These are phyloP conservation scores for Herpetomonas samuelpessoai DNA, from an alignment of 208 protist species.

Conservation along the genomic window DNA sequence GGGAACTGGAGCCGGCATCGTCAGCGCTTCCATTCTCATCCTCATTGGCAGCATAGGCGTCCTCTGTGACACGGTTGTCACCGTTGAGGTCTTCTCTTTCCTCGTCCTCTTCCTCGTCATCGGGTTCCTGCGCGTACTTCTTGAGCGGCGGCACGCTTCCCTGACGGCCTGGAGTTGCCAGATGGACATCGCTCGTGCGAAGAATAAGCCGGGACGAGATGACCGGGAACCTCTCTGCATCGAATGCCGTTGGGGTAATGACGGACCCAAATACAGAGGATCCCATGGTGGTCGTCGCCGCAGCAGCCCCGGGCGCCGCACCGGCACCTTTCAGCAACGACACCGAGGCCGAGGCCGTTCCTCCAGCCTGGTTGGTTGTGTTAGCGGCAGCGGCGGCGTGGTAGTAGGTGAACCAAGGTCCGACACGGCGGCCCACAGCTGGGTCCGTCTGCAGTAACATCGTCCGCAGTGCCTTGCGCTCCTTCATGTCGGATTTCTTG, in stretches of 20 bases:
- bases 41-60: slow-evolving; percentile 18
- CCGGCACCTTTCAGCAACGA: background rate
- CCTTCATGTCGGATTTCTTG: background rate
- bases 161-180: slow-evolving; percentile 14
- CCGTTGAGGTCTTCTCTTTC: slow-evolving; percentile 30
- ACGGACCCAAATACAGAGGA: slow-evolving; percentile 33
- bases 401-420: slow-evolving; percentile 69
- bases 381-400: slow-evolving; percentile 25
- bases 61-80: slow-evolving; percentile 16
- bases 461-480: background rate
- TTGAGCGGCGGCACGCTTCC: slow-evolving; percentile 1
- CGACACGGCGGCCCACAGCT: slow-evolving; percentile 38
- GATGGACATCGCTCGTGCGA: slow-evolving; percentile 10
- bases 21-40: slow-evolving; percentile 18
- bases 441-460: background rate
- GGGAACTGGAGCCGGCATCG: background rate
- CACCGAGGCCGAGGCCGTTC: slow-evolving; percentile 5
- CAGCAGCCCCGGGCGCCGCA: background rate
- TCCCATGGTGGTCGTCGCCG: slow-evolving; percentile 32
- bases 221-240: slow-evolving; percentile 43
- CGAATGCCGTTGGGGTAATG: slow-evolving; percentile 41
- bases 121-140: slow-evolving; percentile 11
- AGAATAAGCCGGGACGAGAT: slow-evolving; percentile 25
- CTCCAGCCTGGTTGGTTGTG: slow-evolving; percentile 14
- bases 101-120: slow-evolving; percentile 14